Conservation (phyloP, 2,329 filamentous ascomycete genomes). For the Sclerotinia subarctica region DNA sequence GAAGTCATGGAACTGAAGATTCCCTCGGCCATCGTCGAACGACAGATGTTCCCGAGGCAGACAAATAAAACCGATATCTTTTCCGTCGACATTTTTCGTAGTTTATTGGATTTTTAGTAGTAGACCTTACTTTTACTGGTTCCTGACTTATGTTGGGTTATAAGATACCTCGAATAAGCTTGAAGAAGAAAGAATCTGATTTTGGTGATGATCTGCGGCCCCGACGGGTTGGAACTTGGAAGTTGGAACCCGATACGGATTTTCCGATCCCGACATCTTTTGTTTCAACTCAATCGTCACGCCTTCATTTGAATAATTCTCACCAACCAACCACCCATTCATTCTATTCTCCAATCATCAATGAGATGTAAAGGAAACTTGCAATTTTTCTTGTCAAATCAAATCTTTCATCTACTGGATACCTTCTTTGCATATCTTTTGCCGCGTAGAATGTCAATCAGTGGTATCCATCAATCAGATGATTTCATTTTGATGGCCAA, state of each 20-base stretch:
- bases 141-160: not conserved
- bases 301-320: not conserved
- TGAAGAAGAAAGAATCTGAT: constrained; percentile 6
- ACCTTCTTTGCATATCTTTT: not conserved
- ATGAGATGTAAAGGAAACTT: not conserved
- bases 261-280: constrained; percentile 4
- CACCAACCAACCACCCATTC: not conserved
- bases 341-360: not conserved
- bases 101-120: not conserved
- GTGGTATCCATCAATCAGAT: not conserved
- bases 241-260: not conserved
- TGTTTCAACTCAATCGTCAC: not conserved
- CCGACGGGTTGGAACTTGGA: not conserved
- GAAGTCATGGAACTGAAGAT: constrained; percentile 74
- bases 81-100: constrained; percentile 22
- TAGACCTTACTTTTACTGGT: not conserved
- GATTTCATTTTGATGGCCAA: not conserved
- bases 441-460: not conserved
- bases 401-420: not conserved
- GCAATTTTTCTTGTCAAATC: not conserved
- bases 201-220: constrained; percentile 5
- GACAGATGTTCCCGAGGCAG: constrained; percentile 94
- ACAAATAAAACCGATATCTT: constrained; percentile 80
- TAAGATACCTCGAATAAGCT: not conserved
- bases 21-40: constrained; percentile 92